Evolutionary conservation across 2,329 filamentous ascomycete species (phyloP).

Genomic region (Arthrobotrys entomopaga): DNA sequence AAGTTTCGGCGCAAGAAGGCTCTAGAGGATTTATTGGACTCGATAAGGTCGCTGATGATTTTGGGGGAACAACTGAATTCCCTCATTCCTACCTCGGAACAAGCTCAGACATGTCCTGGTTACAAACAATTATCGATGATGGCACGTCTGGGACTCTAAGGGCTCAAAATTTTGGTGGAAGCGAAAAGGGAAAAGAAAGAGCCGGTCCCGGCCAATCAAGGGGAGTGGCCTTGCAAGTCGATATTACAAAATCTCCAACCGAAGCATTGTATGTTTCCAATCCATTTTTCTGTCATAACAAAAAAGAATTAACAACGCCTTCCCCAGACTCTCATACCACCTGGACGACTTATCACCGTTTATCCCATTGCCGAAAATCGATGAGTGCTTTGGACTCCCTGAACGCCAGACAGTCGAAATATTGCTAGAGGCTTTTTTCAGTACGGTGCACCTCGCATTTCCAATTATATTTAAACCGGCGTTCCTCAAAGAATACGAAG

Average conservation of each 20-base stretch:
- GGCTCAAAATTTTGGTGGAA: not conserved
- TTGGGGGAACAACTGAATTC: constrained; percentile 32
- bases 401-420: constrained; percentile 50
- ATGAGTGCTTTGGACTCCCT: constrained; percentile 54
- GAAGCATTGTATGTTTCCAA: constrained; percentile 35
- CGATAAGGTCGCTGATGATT: constrained; percentile 47
- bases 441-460: constrained; percentile 56
- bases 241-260: constrained; percentile 9
- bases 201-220: not conserved
- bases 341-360: constrained; percentile 56
- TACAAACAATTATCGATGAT: constrained; percentile 42
- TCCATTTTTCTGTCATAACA: not conserved
- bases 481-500: constrained; percentile 55
- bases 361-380: constrained; percentile 37
- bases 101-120: constrained; percentile 52
- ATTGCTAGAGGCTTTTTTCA: constrained; percentile 56
- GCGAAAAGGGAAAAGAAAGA: constrained; percentile 11
- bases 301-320: constrained; percentile 5
- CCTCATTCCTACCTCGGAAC: constrained; percentile 49
- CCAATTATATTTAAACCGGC: constrained; percentile 56
- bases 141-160: not conserved
- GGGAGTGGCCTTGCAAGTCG: not conserved
- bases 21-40: constrained; percentile 47
- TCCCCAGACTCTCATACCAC: constrained; percentile 35
- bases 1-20: constrained; percentile 34